These are phyloP conservation scores for Diplocarpon rosae DNA, from an alignment of 2,329 filamentous ascomycete species.

Conservation along the genomic window DNA sequence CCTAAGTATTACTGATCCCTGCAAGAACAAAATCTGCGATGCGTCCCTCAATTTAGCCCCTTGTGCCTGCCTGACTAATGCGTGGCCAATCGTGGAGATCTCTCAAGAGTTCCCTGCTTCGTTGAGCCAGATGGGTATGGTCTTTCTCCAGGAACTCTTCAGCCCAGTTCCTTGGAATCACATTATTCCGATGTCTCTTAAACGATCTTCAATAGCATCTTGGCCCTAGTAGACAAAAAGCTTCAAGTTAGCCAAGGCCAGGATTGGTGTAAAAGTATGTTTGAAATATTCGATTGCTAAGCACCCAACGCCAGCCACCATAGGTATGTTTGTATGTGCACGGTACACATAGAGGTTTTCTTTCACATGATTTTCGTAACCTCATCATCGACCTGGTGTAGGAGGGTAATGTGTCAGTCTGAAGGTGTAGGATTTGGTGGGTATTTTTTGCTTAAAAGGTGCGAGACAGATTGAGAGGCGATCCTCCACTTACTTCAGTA, in stretches of 20 bases:
- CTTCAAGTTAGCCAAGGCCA: constrained; percentile 7
- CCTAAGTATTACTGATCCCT: too few species aligned
- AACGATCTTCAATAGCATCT: constrained; percentile 5
- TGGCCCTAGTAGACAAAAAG: constrained; percentile 10
- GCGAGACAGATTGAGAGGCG: not conserved
- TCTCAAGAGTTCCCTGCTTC: not conserved
- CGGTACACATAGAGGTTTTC: constrained; percentile 8
- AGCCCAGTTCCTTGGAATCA: not conserved
- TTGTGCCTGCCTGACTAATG: too few species aligned
- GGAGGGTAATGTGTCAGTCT: constrained; percentile 41
- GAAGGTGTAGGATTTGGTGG: constrained; percentile 29
- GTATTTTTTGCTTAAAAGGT: not conserved
- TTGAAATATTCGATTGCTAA: constrained; percentile 2
- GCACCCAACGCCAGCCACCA: constrained; percentile 14
- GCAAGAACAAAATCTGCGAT: too few species aligned
- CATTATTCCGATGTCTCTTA: constrained; percentile 2
- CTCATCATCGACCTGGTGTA: constrained; percentile 31
- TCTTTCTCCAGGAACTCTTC: not conserved
- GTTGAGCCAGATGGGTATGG: not conserved
- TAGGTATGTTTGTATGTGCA: constrained; percentile 10
- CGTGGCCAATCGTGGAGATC: not conserved
- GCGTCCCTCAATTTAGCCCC: too few species aligned
- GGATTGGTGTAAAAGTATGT: not conserved
- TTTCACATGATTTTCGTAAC: constrained; percentile 30
- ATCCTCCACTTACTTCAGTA: constrained; percentile 68